Conservation (phyloP, 2,329 filamentous ascomycete genomes). For the Byssoonygena ceratinophila region DNA sequence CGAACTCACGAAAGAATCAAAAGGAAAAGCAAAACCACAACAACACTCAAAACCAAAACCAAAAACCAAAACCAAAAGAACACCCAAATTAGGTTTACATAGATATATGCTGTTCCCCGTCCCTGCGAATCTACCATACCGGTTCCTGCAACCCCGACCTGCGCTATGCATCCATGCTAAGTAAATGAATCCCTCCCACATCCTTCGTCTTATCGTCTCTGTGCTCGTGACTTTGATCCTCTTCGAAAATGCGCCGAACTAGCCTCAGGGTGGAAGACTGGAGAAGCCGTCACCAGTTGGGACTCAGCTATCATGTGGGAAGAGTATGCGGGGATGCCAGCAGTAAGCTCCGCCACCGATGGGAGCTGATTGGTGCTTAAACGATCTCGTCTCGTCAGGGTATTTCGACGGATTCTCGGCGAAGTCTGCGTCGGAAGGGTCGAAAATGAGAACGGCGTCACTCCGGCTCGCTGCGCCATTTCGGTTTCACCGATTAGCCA, state of each 20-base stretch:
- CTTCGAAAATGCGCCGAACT: slow-evolving; percentile 1
- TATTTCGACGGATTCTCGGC: slow-evolving; percentile 29
- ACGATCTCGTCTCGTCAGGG: slow-evolving; percentile 33
- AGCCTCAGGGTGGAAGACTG: slow-evolving; percentile 8
- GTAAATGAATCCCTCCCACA: not conserved
- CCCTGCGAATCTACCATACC: slow-evolving; percentile 1
- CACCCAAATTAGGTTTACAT: slow-evolving; percentile 9
- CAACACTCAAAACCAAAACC: no score
- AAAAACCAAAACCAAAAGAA: not conserved
- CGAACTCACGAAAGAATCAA: not conserved
- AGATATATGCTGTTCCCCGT: slow-evolving; percentile 7
- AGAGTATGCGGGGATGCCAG: slow-evolving; percentile 38
- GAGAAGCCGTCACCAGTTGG: not conserved
- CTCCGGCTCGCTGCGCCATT: slow-evolving; percentile 62
- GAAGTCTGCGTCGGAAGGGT: slow-evolving; percentile 41
- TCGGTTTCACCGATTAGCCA: slow-evolving; percentile 91
- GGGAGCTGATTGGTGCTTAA: slow-evolving; percentile 30
- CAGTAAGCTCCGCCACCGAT: slow-evolving; percentile 39
- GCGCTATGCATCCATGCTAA: slow-evolving; percentile 12
- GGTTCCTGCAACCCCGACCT: slow-evolving; percentile 6
- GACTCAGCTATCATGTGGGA: slow-evolving; percentile 22
- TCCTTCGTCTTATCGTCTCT: slow-evolving; percentile 3
- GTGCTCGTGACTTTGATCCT: slow-evolving; percentile 10
- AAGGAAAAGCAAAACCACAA: not conserved
- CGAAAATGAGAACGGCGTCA: slow-evolving; percentile 69